A percentile compares a stretch with the other conserved stretches of the same genome.
Evolutionary conservation across 2,329 filamentous ascomycete species (phyloP).

Genomic region (Alternaria incomplexa): DNA sequence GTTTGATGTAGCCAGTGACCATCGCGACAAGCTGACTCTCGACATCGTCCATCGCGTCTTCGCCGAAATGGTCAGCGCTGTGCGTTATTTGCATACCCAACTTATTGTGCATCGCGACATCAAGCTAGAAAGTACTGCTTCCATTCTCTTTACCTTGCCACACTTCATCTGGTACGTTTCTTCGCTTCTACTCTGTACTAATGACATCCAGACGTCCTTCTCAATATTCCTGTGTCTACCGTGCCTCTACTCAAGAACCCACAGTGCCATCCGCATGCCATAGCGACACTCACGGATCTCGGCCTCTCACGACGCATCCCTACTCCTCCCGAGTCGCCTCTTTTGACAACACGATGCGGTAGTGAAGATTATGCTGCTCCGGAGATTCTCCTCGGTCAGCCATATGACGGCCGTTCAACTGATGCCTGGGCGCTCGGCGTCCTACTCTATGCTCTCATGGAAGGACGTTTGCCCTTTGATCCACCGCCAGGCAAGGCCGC

Average conservation of each 20-base stretch:
- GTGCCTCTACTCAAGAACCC: conserved; percentile 72
- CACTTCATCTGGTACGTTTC: conserved; percentile 24
- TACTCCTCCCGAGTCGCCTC: conserved; percentile 74
- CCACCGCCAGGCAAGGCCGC: conserved; percentile 79
- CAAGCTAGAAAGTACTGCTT: conserved; percentile 87
- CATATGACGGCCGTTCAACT: conserved; percentile 89
- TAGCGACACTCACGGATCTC: conserved; percentile 89
- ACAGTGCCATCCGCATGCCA: conserved; percentile 76
- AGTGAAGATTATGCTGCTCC: conserved; percentile 97
- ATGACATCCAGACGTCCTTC: conserved; percentile 74
- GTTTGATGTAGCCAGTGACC: conserved; percentile 85
- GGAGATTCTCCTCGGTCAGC: conserved; percentile 92
- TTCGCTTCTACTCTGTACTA: conserved; percentile 33
- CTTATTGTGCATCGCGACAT: conserved; percentile 96
- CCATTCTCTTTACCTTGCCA: conserved; percentile 20
- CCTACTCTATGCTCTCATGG: conserved; percentile 88
- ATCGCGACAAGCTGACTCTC: conserved; percentile 71
- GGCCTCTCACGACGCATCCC: conserved; percentile 86
- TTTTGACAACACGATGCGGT: conserved; percentile 91
- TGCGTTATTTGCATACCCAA: conserved; percentile 82
- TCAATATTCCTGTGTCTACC: conserved; percentile 76
- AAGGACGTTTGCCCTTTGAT: conserved; percentile 92
- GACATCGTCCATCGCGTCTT: conserved; percentile 82
- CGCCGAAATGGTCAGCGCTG: conserved; percentile 83
- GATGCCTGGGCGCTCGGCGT: conserved; percentile 97